phyloP scores from a whole-genome alignment of 805 yeast species.

The Candida nitratophila region DNA sequence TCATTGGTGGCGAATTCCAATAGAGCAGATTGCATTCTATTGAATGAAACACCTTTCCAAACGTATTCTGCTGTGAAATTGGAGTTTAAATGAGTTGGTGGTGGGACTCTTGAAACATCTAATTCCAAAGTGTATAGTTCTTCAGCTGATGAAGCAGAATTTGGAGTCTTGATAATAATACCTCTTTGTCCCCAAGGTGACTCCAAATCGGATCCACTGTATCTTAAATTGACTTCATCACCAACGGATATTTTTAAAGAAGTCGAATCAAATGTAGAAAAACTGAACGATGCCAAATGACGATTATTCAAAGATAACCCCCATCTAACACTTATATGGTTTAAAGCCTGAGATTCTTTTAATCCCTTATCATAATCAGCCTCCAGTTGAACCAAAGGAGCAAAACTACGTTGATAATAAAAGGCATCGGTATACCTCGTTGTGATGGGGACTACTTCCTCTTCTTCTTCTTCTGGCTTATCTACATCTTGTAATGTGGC shows the following conservation, averaged over 20 bases:
- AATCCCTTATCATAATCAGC: constrained; percentile 70
- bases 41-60: constrained; percentile 82
- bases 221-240: constrained; percentile 68
- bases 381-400: constrained; percentile 75
- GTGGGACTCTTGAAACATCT: constrained; percentile 32
- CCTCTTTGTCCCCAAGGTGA: constrained; percentile 72
- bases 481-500: constrained; percentile 68
- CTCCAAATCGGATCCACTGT: constrained; percentile 43
- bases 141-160: constrained; percentile 48
- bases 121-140: constrained; percentile 58
- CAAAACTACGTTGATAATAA: constrained; percentile 79
- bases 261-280: constrained; percentile 60
- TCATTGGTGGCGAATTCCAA: constrained; percentile 62
- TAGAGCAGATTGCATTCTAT: constrained; percentile 78
- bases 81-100: constrained; percentile 52
- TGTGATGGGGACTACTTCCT: constrained; percentile 61
- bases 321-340: constrained; percentile 71
- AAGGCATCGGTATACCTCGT: constrained; percentile 76
- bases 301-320: constrained; percentile 55
- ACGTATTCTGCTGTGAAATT: constrained; percentile 81
- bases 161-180: constrained; percentile 64
- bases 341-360: constrained; percentile 72
- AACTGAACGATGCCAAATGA: constrained; percentile 60
- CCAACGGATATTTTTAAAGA: constrained; percentile 74
- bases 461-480: constrained; percentile 42